Conservation (phyloP, 331 rosid genomes). For the Rosa hybrid region DNA sequence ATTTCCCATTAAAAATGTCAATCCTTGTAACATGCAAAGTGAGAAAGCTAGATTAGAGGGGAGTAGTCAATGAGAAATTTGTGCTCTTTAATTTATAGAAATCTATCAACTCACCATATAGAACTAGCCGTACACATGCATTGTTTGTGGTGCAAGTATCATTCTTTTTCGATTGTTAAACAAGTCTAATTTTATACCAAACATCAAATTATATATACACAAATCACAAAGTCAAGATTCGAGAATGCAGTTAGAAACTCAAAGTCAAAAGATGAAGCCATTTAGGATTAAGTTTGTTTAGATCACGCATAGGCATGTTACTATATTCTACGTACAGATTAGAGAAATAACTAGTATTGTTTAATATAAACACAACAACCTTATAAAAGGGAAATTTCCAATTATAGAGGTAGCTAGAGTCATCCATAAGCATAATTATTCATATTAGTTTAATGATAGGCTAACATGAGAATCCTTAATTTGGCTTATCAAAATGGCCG, state of each 20-base stretch:
- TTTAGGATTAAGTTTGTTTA: not conserved
- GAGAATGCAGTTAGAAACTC: conserved; percentile 2
- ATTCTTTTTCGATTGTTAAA: conserved; percentile 9
- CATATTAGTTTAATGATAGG: conserved; percentile 3
- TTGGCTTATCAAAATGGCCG: conserved; percentile 20
- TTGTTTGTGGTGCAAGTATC: not conserved
- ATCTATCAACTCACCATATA: not conserved
- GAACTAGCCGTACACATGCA: conserved; percentile 17
- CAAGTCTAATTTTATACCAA: not conserved
- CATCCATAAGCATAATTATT: conserved; percentile 18
- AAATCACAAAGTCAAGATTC: conserved; percentile 10
- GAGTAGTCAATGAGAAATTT: conserved; percentile 22
- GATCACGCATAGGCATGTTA: conserved; percentile 9
- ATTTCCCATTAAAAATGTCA: not conserved
- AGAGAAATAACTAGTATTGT: not conserved
- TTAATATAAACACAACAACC: not conserved
- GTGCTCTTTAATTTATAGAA: not conserved
- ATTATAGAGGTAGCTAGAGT: not conserved
- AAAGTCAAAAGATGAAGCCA: conserved; percentile 32
- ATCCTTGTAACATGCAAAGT: conserved; percentile 14
- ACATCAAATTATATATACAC: not conserved
- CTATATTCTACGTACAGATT: not conserved
- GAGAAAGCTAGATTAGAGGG: conserved; percentile 3
- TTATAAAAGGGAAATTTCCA: not conserved
- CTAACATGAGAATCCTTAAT: not conserved